These are phyloP conservation scores for Rugonectria rugulosa DNA, from an alignment of 2,329 filamentous ascomycete genomes.

Conservation along the genomic window DNA sequence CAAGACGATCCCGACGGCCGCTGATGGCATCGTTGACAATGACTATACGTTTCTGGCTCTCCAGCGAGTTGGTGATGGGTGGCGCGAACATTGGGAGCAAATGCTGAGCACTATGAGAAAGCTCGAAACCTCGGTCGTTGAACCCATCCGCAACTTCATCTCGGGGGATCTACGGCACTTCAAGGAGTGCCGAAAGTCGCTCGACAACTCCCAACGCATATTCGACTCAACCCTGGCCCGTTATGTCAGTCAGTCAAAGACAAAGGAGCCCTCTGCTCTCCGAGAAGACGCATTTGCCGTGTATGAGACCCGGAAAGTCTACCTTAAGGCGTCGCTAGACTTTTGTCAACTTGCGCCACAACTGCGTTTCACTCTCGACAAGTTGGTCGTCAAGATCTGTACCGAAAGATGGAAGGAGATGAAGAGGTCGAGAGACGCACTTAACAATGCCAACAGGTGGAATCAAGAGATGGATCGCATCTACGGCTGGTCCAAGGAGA, in stretches of 20 bases:
- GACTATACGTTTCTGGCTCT: constrained; percentile 93
- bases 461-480: constrained; percentile 88
- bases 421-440: constrained; percentile 72
- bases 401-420: constrained; percentile 90
- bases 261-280: constrained; percentile 89
- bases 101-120: constrained; percentile 77
- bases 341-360: constrained; percentile 90
- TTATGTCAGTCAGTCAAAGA: constrained; percentile 86
- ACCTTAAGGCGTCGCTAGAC: constrained; percentile 91
- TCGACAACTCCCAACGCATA: constrained; percentile 83
- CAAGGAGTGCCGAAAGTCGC: constrained; percentile 78
- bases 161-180: constrained; percentile 81
- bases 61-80: constrained; percentile 83
- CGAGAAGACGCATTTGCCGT: constrained; percentile 96
- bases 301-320: constrained; percentile 89
- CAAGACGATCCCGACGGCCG: constrained; percentile 78
- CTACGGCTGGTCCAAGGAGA: constrained; percentile 90
- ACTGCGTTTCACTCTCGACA: constrained; percentile 83
- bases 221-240: constrained; percentile 84
- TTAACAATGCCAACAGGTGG: constrained; percentile 71
- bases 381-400: constrained; percentile 83
- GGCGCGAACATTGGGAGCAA: constrained; percentile 86
- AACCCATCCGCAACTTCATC: constrained; percentile 83
- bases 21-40: constrained; percentile 88
- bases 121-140: constrained; percentile 78